These are phyloP conservation scores for Starmerella powellii DNA, from an alignment of 805 yeast species.

Conservation along the genomic window DNA sequence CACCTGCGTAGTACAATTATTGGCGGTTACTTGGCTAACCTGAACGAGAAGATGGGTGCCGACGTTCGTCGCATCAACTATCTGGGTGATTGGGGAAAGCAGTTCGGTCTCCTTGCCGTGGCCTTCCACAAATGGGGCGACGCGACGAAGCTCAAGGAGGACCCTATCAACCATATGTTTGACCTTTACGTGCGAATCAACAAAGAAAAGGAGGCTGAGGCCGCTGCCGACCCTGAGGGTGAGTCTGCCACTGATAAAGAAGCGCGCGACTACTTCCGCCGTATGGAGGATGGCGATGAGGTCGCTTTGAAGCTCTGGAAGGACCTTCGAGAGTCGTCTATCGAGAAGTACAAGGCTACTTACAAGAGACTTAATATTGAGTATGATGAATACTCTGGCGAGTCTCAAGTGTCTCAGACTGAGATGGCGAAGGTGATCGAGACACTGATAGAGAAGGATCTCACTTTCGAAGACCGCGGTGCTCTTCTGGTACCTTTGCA, in stretches of 20 bases:
- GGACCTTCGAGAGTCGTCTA: constrained; percentile 81
- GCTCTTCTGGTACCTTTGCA: constrained; percentile 80
- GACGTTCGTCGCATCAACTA: constrained; percentile 86
- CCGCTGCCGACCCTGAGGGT: constrained; percentile 43
- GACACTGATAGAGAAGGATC: constrained; percentile 50
- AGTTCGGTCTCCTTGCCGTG: constrained; percentile 88
- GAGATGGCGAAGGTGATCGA: constrained; percentile 55
- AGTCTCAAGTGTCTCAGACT: constrained; percentile 77
- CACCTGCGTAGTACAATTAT: constrained; percentile 95
- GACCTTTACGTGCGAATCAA: constrained; percentile 86
- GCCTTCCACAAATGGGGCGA: constrained; percentile 81
- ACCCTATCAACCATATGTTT: constrained; percentile 90
- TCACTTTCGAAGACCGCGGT: constrained; percentile 79
- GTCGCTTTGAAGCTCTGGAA: constrained; percentile 68
- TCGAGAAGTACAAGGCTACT: constrained; percentile 71
- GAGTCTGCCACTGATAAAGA: constrained; percentile 54
- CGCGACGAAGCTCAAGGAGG: constrained; percentile 53
- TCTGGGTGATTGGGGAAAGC: constrained; percentile 99
- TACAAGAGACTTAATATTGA: constrained; percentile 84
- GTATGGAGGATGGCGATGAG: constrained; percentile 89
- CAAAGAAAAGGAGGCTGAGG: constrained; percentile 56
- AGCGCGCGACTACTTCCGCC: constrained; percentile 78
- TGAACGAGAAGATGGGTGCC: constrained; percentile 86
- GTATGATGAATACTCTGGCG: constrained; percentile 87
- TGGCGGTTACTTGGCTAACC: constrained; percentile 86